These are phyloP conservation scores for Neurospora discreta DNA, from an alignment of 495 filamentous ascomycete genomes.

Conservation along the genomic window DNA sequence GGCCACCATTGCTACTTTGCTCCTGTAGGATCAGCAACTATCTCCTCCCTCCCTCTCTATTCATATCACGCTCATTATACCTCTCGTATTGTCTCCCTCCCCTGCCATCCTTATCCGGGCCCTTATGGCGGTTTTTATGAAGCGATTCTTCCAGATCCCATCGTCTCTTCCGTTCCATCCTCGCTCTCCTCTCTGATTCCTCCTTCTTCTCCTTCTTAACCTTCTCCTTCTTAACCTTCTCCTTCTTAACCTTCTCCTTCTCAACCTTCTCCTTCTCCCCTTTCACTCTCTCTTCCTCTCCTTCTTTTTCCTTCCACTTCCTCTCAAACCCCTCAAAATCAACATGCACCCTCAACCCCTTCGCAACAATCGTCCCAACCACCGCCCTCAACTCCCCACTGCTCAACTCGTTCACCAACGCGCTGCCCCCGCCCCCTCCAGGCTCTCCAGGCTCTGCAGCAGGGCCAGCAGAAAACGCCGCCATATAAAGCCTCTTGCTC, in stretches of 20 bases:
- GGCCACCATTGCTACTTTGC: background rate
- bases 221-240: too few species aligned
- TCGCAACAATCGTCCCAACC: slow-evolving; percentile 23
- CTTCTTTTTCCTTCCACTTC: slow-evolving; percentile 16
- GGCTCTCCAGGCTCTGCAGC: background rate
- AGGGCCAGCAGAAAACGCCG: slow-evolving; percentile 36
- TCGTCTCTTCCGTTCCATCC: background rate
- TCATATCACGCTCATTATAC: background rate
- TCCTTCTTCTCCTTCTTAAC: slow-evolving; percentile 7
- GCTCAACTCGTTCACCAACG: slow-evolving; percentile 17
- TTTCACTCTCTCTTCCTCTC: background rate
- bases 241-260: slow-evolving; percentile 16
- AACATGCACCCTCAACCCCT: slow-evolving; percentile 32
- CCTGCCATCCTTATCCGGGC: background rate
- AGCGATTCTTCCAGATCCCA: background rate
- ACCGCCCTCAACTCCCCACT: slow-evolving; percentile 44
- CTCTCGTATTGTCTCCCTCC: background rate
- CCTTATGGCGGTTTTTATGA: background rate
- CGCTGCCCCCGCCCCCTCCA: background rate
- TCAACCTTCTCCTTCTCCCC: slow-evolving; percentile 12
- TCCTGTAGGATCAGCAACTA: background rate
- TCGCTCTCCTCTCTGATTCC: background rate
- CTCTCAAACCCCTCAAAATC: slow-evolving; percentile 32
- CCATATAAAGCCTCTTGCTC: slow-evolving; percentile 58
- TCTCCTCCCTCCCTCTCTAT: background rate